Evolutionary conservation across 2,329 filamentous ascomycete species (phyloP).

Genomic region (Sphaerulina populicola): DNA sequence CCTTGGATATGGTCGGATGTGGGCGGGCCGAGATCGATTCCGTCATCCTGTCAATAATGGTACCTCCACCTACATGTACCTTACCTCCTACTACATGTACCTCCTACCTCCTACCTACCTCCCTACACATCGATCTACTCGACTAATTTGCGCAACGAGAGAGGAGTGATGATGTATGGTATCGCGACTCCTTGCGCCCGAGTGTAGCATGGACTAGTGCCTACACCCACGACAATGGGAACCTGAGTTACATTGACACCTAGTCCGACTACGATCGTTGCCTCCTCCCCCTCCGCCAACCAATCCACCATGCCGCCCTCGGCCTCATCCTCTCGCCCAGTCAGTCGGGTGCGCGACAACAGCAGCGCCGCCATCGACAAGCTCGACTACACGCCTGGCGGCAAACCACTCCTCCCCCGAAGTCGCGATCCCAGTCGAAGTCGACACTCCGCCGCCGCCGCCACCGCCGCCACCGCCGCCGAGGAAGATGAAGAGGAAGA

Average conservation of each 20-base stretch:
- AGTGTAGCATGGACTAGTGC: background rate
- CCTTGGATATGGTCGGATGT: background rate
- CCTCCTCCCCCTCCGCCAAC: background rate
- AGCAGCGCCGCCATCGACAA: slow-evolving; percentile 39
- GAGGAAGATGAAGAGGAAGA: no score
- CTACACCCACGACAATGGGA: background rate
- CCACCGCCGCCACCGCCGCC: slow-evolving; percentile 7
- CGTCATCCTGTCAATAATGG: no score
- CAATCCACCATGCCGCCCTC: background rate
- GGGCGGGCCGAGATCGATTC: background rate
- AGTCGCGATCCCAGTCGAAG: slow-evolving; percentile 21
- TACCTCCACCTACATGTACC: no score
- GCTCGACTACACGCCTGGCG: slow-evolving; percentile 41
- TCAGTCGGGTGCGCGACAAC: slow-evolving; percentile 18
- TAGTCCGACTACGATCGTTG: background rate
- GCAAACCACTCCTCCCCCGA: slow-evolving; percentile 37
- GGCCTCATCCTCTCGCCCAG: slow-evolving; percentile 13
- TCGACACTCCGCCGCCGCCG: slow-evolving; percentile 27
- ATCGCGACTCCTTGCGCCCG: background rate
- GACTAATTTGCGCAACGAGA: background rate
- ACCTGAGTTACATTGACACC: background rate
- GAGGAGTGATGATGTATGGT: background rate
- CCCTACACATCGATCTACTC: background rate
- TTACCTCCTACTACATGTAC: no score
- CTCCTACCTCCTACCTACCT: no score